Conservation (phyloP, 345 rosid genomes). For the Corymbia maculata region DNA sequence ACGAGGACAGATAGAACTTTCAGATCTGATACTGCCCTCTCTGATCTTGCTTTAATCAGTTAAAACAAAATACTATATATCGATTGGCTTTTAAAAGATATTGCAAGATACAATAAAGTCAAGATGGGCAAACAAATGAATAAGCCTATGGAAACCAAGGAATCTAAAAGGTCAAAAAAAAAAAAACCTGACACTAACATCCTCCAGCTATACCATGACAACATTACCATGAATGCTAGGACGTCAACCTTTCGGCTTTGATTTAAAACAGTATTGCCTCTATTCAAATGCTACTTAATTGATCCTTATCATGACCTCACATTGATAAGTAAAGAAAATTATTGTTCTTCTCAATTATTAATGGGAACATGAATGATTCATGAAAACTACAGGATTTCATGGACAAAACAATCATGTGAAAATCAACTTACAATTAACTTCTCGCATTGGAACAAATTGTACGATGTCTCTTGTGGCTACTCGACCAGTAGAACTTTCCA, state of each 20-base stretch:
- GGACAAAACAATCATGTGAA: not conserved
- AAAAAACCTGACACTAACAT: not conserved
- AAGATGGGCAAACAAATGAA: not conserved
- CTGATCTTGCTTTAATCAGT: not conserved
- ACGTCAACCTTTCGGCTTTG: not conserved
- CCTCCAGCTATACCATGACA: not conserved
- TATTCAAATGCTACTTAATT: not conserved
- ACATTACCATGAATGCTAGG: not conserved
- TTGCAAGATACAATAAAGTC: not conserved
- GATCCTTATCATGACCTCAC: not conserved
- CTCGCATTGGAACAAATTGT: slow-evolving; percentile 75
- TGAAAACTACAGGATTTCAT: not conserved
- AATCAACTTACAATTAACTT: slow-evolving; percentile 53
- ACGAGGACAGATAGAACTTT: not conserved
- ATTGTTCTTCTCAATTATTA: not conserved
- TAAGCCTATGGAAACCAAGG: not conserved
- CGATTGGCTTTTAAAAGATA: not conserved
- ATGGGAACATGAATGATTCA: not conserved
- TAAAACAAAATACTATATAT: not conserved
- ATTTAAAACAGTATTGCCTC: not conserved
- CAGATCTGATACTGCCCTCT: not conserved
- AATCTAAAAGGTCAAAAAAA: not conserved
- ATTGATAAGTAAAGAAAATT: not conserved
- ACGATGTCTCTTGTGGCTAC: slow-evolving; percentile 76
- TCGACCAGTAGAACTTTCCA: slow-evolving; percentile 67